Evolutionary conservation across 2,329 filamentous ascomycete species (phyloP), one percentile per base, ranked within the genome.

Genomic region (Talaromyces sp.): DNA sequence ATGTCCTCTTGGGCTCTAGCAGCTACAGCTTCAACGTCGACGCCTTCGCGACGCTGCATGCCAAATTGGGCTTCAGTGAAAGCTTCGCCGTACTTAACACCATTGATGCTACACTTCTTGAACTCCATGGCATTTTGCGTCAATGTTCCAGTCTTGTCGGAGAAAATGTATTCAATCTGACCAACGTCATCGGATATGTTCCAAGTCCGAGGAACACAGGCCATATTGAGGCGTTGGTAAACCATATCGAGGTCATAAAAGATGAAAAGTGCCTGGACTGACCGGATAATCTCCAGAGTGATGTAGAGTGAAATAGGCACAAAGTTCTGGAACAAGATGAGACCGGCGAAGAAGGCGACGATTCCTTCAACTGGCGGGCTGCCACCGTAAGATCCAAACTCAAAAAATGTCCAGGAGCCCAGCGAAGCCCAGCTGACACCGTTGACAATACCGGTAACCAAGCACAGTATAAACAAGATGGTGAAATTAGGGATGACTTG

Each of bases 121-220:
- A 98, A 99, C 77, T 99, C 96, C 95, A 96, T 96, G 62, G 96
- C 90, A 75, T 96, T 96, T 73, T 96, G 92, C 0, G 92, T 96
- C 69, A 96, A 80, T 2, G 92, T 96, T 66, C 92, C 92, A 0
- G 92, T 96, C 80, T 96, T 96, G 83, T 96, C 92, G 0, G 92
- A 97, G 78, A 99, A 99, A 70, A 99, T 97, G 81, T 98, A 99
- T 79, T 98, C 95, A 68, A 99, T 97, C 79, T 99, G 95, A 13
- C 95, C 95, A 56, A 99, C 84, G 72, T 99, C 96, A 74, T 99
- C 95, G 0, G 94, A 98, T 60, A 99, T 98, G 75, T 98, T 99
- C 95, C 95, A 99, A 0, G 93, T 93, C 74, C 98, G 98, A 5
- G 96, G 95, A 11, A 96, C 92, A 75, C 96, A 99, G 1, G 94